phyloP scores from a whole-genome alignment of 768 basidiomycete species.

The Boletus eberwhitei region DNA sequence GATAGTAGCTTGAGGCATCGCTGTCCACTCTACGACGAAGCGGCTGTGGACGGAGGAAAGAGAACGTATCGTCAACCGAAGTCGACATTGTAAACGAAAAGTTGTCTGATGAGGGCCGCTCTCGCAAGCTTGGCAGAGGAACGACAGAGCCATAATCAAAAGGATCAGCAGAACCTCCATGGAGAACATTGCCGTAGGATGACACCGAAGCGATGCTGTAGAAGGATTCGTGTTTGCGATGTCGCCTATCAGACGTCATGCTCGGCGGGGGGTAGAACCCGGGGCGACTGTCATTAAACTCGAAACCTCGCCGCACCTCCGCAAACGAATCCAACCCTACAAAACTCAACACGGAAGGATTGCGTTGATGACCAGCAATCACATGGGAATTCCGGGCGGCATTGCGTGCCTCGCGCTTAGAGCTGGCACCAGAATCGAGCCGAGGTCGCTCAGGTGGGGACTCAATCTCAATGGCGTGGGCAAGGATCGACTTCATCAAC shows the following conservation, averaged over 20 bases:
- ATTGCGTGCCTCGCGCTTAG: slow-evolving; percentile 32
- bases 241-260: slow-evolving; percentile 35
- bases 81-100: slow-evolving; percentile 52
- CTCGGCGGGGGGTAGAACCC: slow-evolving; percentile 60
- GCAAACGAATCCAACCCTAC: slow-evolving; percentile 72
- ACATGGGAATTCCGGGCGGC: slow-evolving; percentile 13
- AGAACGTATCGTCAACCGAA: slow-evolving; percentile 70
- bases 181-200: slow-evolving; percentile 68
- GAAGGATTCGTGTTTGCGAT: slow-evolving; percentile 53
- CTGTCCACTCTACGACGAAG: slow-evolving; percentile 62
- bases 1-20: slow-evolving; percentile 77
- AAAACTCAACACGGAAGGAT: slow-evolving; percentile 59
- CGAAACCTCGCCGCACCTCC: slow-evolving; percentile 76
- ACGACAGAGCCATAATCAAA: slow-evolving; percentile 57
- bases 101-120: slow-evolving; percentile 58
- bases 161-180: slow-evolving; percentile 62
- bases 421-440: slow-evolving; percentile 44
- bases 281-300: slow-evolving; percentile 60
- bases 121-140: slow-evolving; percentile 44
- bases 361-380: slow-evolving; percentile 31
- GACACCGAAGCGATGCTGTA: slow-evolving; percentile 79
- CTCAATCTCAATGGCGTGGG: slow-evolving; percentile 41
- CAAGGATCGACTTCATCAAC: slow-evolving; percentile 53
- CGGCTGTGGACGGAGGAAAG: slow-evolving; percentile 44
- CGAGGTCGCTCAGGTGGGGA: slow-evolving; percentile 33